Evolutionary conservation across 768 basidiomycete species (phyloP), one percentile per base, ranked within the genome.

Genomic region (Harrya chromipes): DNA sequence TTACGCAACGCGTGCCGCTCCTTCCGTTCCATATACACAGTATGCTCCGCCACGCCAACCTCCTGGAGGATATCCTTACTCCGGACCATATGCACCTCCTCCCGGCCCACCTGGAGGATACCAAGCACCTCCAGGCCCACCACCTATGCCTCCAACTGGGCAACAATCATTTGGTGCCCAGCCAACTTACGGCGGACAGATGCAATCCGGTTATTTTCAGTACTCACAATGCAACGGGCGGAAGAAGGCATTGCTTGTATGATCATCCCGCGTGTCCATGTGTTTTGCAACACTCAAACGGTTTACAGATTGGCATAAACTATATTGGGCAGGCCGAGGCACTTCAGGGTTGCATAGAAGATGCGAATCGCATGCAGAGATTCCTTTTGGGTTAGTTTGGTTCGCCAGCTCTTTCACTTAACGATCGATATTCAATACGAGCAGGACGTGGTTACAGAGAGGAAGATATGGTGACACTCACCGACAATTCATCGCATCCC

Each of bases 161-260:
- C 68, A 76, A 24, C 88, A 90, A 58, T 63, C 75, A 52, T 88
- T 85, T 55, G 83, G 84, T 2, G 80, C 82, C 10, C 81, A 82
- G 67, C 73, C 81, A 51, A 74, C 68, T 19, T 49, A 70, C 2
- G 70, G 77, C 17, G 71, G 77, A 37, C 72, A 73, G 29, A 66
- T 69, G 43, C 71, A 74, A 33, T 82, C 87, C 55, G 77, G 80
- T 2, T 88, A 69, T 67, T 94, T 91, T 73, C 85, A 89, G 58
- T 93, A 91, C 60, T 94, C 91, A 3, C 90, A 91, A 58, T 97
- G 94, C 63, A 90, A 72, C 17, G 90, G 93, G 26, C 83, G 76
- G 69, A 86, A 85, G 69, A 97, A 93, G 68, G 95, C 93, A 0
- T 75, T 98, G 11, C 87, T 86, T 50, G 90, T 94, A 67, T 53